Percentiles rank a stretch among this genome's conserved stretches.
These are phyloP conservation scores for Cryptococcus sp. DNA, from an alignment of 1,284 basidiomycete genomes.

Conservation along the genomic window DNA sequence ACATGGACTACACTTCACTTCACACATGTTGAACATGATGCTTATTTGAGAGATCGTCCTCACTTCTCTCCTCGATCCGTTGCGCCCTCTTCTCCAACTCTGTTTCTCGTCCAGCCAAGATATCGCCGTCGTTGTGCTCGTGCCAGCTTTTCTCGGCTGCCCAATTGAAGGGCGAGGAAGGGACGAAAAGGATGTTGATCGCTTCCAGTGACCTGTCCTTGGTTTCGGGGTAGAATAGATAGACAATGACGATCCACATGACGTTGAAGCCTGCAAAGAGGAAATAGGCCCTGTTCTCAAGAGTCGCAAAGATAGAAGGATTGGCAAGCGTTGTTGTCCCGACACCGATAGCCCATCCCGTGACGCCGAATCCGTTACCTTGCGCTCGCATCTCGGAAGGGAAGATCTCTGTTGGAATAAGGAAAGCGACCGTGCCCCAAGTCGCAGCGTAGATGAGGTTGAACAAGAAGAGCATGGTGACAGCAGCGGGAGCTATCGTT, in stretches of 20 bases:
- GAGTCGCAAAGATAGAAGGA: conserved; percentile 41
- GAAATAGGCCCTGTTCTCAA: conserved; percentile 39
- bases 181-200: conserved; percentile 36
- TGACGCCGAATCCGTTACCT: conserved; percentile 47
- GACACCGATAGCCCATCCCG: conserved; percentile 47
- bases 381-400: conserved; percentile 46
- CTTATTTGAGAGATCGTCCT: not conserved
- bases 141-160: conserved; percentile 21
- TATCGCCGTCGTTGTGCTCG: conserved; percentile 19
- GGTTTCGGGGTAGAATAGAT: conserved; percentile 47
- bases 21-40: conserved; percentile 1
- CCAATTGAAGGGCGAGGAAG: conserved; percentile 20
- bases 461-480: conserved; percentile 52
- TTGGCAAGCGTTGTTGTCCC: conserved; percentile 36
- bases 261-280: conserved; percentile 48
- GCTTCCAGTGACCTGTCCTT: conserved; percentile 42
- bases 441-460: conserved; percentile 46
- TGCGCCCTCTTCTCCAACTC: not conserved
- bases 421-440: conserved; percentile 47
- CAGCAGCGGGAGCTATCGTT: conserved; percentile 34
- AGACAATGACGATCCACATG: conserved; percentile 45
- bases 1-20: no score
- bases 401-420: conserved; percentile 52
- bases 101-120: conserved; percentile 5
- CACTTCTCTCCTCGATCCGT: not conserved